Evolutionary conservation across 2,329 filamentous ascomycete species (phyloP).

Genomic region (Pseudopyricularia javanii): DNA sequence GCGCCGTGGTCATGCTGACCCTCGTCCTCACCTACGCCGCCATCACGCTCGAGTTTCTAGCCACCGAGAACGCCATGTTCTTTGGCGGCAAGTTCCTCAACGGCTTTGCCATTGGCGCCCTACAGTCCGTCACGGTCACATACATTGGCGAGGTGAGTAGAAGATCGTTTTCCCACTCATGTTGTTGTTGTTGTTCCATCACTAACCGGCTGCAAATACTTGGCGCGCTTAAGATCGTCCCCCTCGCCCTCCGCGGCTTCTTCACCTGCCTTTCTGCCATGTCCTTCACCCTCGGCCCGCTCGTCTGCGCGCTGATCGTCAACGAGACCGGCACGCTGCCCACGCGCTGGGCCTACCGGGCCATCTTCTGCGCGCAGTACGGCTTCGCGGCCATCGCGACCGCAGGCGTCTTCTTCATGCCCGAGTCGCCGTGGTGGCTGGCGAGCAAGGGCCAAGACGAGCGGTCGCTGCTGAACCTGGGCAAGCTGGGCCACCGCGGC

Average conservation of each 20-base stretch:
- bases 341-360: slow-evolving; percentile 13
- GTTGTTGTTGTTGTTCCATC: not conserved
- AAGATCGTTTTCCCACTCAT: not conserved
- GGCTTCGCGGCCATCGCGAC: slow-evolving; percentile 11
- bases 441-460: slow-evolving; percentile 14
- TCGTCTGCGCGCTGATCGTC: slow-evolving; percentile 11
- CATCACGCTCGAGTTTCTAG: slow-evolving; percentile 20
- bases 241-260: slow-evolving; percentile 12
- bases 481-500: slow-evolving; percentile 12
- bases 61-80: slow-evolving; percentile 21
- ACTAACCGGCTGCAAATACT: too few relatives aligned
- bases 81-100: slow-evolving; percentile 24
- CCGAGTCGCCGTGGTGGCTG: slow-evolving; percentile 22
- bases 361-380: slow-evolving; percentile 13
- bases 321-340: slow-evolving; percentile 7
- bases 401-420: slow-evolving; percentile 2
- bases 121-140: slow-evolving; percentile 6
- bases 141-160: slow-evolving; percentile 10
- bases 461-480: slow-evolving; percentile 16
- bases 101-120: slow-evolving; percentile 15
- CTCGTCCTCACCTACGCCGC: slow-evolving; percentile 19
- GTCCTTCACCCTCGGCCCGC: slow-evolving; percentile 10
- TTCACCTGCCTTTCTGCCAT: slow-evolving; percentile 10
- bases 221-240: slow-evolving; percentile 6
- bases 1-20: slow-evolving; percentile 14